phyloP scores from a whole-genome alignment of 2,329 filamentous ascomycete species.

The Fusarium sororula region DNA sequence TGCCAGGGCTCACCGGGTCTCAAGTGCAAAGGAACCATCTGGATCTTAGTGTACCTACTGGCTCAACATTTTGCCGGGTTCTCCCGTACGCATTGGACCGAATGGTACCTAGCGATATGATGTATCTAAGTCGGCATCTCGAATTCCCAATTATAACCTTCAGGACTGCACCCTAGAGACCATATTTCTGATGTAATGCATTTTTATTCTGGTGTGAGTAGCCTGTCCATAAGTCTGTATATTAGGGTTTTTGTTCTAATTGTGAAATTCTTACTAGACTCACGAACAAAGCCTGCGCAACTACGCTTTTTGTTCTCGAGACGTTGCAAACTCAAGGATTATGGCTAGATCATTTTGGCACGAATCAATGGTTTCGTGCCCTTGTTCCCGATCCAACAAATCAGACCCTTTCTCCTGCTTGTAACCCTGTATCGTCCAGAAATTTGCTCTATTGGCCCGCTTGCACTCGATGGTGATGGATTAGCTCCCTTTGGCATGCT shows the following conservation, averaged over 20 bases:
- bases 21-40: not conserved
- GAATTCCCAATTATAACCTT: rapidly evolving
- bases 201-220: no score
- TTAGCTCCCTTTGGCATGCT: not conserved
- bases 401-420: not conserved
- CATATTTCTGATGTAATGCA: not conserved
- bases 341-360: not conserved
- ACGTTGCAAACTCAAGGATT: not conserved
- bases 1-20: not conserved
- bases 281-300: rapidly evolving
- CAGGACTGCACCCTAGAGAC: no score
- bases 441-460: not conserved
- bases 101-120: no score
- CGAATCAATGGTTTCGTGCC: no score
- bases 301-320: rapidly evolving
- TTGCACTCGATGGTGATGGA: rapidly evolving
- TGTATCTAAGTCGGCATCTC: rapidly evolving
- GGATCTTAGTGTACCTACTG: rapidly evolving
- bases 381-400: not conserved
- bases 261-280: rapidly evolving
- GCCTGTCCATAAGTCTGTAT: not conserved
- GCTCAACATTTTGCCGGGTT: not conserved
- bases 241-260: no score
- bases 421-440: not conserved
- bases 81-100: rapidly evolving